A percentile compares a stretch with the other conserved stretches of the same genome.
These are phyloP conservation scores for Diaporthe citriasiana DNA, from an alignment of 2,329 filamentous ascomycete genomes.

Conservation along the genomic window DNA sequence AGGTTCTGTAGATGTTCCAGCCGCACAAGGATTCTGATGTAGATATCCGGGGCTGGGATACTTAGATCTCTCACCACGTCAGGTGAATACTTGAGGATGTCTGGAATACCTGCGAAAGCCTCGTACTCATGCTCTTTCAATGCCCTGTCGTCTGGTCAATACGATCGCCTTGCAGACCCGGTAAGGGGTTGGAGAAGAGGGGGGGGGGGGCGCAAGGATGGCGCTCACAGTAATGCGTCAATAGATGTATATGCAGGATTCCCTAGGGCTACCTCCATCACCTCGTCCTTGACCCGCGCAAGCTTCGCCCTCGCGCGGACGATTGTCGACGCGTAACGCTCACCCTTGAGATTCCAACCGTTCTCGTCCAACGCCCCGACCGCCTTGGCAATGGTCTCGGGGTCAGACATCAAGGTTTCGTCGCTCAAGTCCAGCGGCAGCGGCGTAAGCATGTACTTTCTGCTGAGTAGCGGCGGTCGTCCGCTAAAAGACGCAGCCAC, in stretches of 20 bases:
- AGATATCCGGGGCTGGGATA: conserved; percentile 52
- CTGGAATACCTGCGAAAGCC: conserved; percentile 54
- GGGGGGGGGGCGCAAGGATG: no score
- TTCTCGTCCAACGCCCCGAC: conserved; percentile 59
- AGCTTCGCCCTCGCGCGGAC: conserved; percentile 62
- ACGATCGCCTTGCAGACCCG: fast-evolving
- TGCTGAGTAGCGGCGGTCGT: conserved; percentile 65
- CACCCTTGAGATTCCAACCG: conserved; percentile 66
- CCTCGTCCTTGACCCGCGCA: conserved; percentile 68
- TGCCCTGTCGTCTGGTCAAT: conserved; percentile 46
- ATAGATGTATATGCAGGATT: conserved; percentile 54
- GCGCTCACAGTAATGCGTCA: conserved; percentile 51
- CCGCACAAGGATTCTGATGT: conserved; percentile 61
- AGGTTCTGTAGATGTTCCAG: conserved; percentile 69
- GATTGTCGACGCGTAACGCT: conserved; percentile 60
- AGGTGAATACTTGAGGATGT: conserved; percentile 55
- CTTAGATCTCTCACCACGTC: conserved; percentile 54
- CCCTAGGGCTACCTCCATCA: conserved; percentile 69
- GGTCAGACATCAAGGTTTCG: conserved; percentile 60
- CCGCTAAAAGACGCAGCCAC: conserved; percentile 66
- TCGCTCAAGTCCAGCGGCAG: conserved; percentile 69
- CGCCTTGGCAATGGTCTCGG: conserved; percentile 55
- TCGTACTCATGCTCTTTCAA: conserved; percentile 53
- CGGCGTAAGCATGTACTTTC: conserved; percentile 67
- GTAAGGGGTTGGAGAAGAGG: neutral